Conservation (phyloP, 139 green algal genomes). For the Yamagishiella unicocca region DNA sequence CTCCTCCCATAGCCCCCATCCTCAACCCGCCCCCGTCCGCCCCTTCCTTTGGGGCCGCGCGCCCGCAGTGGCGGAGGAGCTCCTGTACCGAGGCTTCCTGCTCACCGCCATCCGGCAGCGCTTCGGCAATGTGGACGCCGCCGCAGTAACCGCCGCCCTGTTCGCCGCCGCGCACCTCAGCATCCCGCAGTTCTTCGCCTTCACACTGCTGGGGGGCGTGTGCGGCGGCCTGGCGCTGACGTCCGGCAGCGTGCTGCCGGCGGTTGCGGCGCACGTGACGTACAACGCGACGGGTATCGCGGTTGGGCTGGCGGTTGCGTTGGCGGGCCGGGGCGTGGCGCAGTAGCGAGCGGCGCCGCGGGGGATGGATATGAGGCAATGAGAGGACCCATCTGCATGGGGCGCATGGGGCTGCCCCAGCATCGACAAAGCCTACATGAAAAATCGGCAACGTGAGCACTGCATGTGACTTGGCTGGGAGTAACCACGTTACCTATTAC, state of each 20-base stretch:
- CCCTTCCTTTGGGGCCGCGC: too few species aligned
- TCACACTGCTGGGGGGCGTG: slow-evolving; percentile 48
- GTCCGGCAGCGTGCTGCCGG: slow-evolving; percentile 49
- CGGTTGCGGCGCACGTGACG: slow-evolving; percentile 49
- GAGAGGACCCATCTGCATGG: too few species aligned
- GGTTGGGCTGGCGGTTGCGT: slow-evolving; percentile 25
- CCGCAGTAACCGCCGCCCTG: slow-evolving; percentile 39
- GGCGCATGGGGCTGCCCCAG: too few species aligned
- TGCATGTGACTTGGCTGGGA: too few species aligned
- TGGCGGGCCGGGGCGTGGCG: not conserved
- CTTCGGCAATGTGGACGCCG: slow-evolving; percentile 54
- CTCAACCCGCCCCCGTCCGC: too few species aligned
- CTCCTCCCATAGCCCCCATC: too few species aligned
- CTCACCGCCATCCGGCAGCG: slow-evolving; percentile 53
- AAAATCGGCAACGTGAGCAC: too few species aligned
- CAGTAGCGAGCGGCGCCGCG: too few species aligned
- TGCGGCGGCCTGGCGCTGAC: slow-evolving; percentile 26
- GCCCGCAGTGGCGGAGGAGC: slow-evolving; percentile 54
- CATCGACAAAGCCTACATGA: too few species aligned
- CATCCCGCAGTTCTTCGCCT: slow-evolving; percentile 55
- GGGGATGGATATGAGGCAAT: too few species aligned
- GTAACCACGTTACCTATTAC: too few species aligned
- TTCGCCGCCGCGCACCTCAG: slow-evolving; percentile 54
- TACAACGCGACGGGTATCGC: slow-evolving; percentile 58
- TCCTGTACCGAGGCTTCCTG: slow-evolving; percentile 65